phyloP scores from a whole-genome alignment of 164 flowering plant genomes.

The Stephania yunnanensis region DNA sequence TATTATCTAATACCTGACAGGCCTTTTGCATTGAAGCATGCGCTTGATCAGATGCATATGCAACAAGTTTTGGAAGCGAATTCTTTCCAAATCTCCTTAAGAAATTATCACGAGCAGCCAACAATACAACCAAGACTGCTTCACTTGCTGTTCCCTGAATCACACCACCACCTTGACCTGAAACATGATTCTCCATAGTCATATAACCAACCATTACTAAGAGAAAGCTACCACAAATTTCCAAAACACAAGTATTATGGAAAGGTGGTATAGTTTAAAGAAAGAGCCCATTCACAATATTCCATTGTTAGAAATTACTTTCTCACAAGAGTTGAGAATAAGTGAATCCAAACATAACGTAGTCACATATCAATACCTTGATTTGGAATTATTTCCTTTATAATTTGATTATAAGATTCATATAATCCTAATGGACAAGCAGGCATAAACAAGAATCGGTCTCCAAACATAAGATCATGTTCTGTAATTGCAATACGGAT shows the following conservation, averaged over 20 bases:
- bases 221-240: neutral
- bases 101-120: constrained; percentile 79
- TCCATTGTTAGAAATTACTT: too few species aligned
- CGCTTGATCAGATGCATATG: constrained; percentile 81
- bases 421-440: too few species aligned
- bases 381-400: too few species aligned
- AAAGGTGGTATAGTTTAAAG: neutral
- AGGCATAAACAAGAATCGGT: too few species aligned
- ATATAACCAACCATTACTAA: neutral
- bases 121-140: constrained; percentile 70
- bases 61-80: constrained; percentile 66
- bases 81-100: constrained; percentile 55
- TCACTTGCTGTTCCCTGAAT: constrained; percentile 98
- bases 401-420: too few species aligned
- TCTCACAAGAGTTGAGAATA: too few species aligned
- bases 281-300: neutral
- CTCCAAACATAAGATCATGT: too few species aligned
- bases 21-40: constrained; percentile 82
- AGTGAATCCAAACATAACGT: too few species aligned
- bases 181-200: constrained; percentile 10
- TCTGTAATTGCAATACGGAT: too few species aligned
- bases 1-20: constrained; percentile 52
- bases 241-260: too few species aligned
- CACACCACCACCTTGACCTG: constrained; percentile 95
- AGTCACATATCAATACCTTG: too few species aligned